A percentile compares a stretch with the other conserved stretches of the same genome.
Evolutionary conservation across 2,329 filamentous ascomycete species (phyloP).

Genomic region (Exophiala sp.): DNA sequence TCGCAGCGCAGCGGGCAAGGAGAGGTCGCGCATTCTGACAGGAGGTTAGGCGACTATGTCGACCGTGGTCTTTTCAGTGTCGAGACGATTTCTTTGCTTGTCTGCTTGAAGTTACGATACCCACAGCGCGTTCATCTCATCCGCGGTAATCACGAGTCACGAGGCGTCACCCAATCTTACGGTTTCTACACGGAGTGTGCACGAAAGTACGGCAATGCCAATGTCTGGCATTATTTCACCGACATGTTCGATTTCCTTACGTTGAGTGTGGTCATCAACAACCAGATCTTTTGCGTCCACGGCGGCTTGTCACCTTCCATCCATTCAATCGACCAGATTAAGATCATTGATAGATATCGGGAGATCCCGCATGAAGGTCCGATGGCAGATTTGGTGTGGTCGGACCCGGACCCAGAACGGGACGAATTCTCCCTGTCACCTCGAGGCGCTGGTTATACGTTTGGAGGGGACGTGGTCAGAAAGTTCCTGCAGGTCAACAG

Average conservation of each 20-base stretch:
- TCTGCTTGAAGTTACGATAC: constrained; percentile 95
- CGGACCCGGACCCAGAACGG: constrained; percentile 91
- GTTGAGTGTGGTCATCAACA: constrained; percentile 93
- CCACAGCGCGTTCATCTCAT: constrained; percentile 93
- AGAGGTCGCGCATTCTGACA: constrained; percentile 4
- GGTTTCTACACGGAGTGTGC: constrained; percentile 98
- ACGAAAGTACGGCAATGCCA: constrained; percentile 96
- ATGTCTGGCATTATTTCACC: constrained; percentile 99
- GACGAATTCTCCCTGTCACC: constrained; percentile 96
- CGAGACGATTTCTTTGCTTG: constrained; percentile 94
- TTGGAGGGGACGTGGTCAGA: constrained; percentile 94
- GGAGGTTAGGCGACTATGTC: constrained; percentile 76
- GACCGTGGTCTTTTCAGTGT: constrained; percentile 98
- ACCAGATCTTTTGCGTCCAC: constrained; percentile 98
- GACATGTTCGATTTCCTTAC: constrained; percentile 99
- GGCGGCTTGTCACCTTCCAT: constrained; percentile 86
- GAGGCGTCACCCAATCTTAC: constrained; percentile 96
- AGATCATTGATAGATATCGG: constrained; percentile 97
- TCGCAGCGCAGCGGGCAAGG: constrained; percentile 1
- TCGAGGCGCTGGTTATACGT: constrained; percentile 91
- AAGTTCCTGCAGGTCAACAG: constrained; percentile 96
- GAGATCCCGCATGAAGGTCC: constrained; percentile 98
- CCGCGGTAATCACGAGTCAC: constrained; percentile 94
- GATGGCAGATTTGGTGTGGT: constrained; percentile 99
- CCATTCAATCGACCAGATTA: constrained; percentile 98